phyloP scores from a whole-genome alignment of 1,284 basidiomycete genomes.

The Cystobasidium slooffiae region DNA sequence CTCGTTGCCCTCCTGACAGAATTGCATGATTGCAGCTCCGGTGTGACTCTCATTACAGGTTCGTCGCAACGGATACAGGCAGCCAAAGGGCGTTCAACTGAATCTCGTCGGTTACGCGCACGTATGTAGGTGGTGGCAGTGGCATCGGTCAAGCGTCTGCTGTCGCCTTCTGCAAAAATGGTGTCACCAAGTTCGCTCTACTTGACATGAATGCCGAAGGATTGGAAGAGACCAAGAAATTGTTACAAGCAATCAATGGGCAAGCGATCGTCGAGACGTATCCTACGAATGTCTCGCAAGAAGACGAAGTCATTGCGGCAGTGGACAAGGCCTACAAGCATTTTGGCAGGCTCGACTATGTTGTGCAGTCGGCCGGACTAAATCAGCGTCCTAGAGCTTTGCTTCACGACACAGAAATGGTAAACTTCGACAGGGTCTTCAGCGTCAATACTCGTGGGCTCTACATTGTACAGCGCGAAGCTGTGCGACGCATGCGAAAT shows the following conservation, averaged over 20 bases:
- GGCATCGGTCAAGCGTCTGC: constrained; percentile 30
- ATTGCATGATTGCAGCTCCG: neutral
- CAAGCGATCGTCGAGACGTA: neutral
- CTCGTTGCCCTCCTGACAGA: too few relatives aligned
- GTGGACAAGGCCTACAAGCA: neutral
- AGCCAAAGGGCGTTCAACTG: neutral
- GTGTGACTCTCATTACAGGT: constrained; percentile 18
- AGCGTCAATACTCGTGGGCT: constrained; percentile 28
- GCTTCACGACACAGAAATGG: constrained; percentile 34
- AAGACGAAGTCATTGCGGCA: constrained; percentile 11
- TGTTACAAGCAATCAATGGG: constrained; percentile 4
- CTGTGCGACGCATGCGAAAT: neutral
- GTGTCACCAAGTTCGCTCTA: constrained; percentile 17
- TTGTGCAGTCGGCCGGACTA: constrained; percentile 32
- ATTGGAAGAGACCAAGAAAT: constrained; percentile 13
- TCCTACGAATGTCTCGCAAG: constrained; percentile 2
- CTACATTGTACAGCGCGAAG: constrained; percentile 26
- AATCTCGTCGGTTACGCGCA: neutral
- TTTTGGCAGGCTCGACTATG: constrained; percentile 26
- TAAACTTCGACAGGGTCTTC: constrained; percentile 29
- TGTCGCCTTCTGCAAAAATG: constrained; percentile 27
- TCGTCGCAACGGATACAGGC: neutral
- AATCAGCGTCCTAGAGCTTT: constrained; percentile 29
- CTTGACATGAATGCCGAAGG: constrained; percentile 16
- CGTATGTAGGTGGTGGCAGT: neutral